Base-by-base conservation (phyloP, 2,329 filamentous ascomycete genomes). In the Talaromyces sp. region DNA sequence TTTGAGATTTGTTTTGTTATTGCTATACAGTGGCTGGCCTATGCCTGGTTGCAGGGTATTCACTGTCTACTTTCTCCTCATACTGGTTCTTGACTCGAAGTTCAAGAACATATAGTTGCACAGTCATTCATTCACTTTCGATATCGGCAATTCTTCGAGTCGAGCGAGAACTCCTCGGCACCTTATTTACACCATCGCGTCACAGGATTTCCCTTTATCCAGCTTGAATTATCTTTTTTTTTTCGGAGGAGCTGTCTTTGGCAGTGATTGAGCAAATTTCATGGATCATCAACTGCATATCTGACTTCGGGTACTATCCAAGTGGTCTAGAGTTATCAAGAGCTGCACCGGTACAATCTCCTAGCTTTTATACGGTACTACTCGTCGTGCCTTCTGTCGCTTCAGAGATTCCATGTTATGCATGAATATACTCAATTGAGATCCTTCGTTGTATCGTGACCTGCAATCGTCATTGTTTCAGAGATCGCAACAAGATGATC, bases 401-500 rank as follows among this genome's bases (percentile, higher is more conserved):
- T n/a, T 17, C 25, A n/a, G 25, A 54, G 19, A 38, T 5, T 25
- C 31, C 49, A 22, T n/a, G 47, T 15, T 17, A 54, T 62, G 47
- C 36, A 45, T 61, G 36, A 34, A 47, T 54, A n/a, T 38, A 45
- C 47, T 15, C 27, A 8, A 19, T 45, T 61, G 36, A 54, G 25
- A 61, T 10, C n/a, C 38, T 43, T 34, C 36, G 10, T 31, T 47
- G 27, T 25, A 43, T 38, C 15, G 47, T 45, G 29, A 29, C 34
- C 25, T 31, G 38, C 53, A 8, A 17, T 38, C 49, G 49, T 66
- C 70, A 13, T 45, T 34, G 29, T 11, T 38, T 22, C 15, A 22
- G 69, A 56, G 5, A 36, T 22, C 53, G n/a, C n/a, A 56, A 27
- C 34, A 51, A 43, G 25, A 77, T 77, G 75, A 72, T 77, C 51